Evolutionary conservation across 2,329 filamentous ascomycete species (phyloP).

Genomic region (Sclerotinia minor): DNA sequence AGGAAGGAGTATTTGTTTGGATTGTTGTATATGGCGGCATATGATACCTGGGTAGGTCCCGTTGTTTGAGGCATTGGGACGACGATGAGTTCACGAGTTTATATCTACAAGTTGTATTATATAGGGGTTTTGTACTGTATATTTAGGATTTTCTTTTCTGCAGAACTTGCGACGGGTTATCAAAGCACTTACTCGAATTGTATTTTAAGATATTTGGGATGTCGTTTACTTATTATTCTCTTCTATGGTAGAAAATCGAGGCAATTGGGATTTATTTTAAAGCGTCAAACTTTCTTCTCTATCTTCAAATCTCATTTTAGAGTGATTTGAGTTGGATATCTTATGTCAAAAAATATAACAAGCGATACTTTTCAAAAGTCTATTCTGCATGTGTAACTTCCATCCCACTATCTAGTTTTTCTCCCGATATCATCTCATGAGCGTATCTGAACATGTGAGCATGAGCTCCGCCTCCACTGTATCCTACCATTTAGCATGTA

Average conservation of each 20-base stretch:
- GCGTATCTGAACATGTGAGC: no score
- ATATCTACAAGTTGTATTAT: background rate
- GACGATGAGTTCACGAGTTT: background rate
- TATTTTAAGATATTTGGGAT: background rate
- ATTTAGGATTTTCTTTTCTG: background rate
- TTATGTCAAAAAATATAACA: background rate
- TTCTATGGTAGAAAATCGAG: background rate
- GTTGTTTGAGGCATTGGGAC: background rate
- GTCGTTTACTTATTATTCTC: no score
- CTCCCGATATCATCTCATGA: no score
- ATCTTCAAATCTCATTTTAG: background rate
- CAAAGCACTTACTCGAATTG: background rate
- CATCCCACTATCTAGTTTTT: no score
- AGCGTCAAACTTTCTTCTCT: background rate
- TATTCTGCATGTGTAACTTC: no score
- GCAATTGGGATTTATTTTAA: background rate
- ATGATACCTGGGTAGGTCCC: slow-evolving; percentile 11
- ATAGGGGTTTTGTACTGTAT: background rate
- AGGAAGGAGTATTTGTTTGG: background rate
- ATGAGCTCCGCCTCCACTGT: no score
- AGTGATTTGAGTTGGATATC: background rate
- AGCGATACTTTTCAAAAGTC: no score
- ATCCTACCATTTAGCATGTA: background rate
- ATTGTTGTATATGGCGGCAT: background rate
- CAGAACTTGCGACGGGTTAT: background rate